Conservation (phyloP, 2,329 filamentous ascomycete species). For the Spiromastix sp. region DNA sequence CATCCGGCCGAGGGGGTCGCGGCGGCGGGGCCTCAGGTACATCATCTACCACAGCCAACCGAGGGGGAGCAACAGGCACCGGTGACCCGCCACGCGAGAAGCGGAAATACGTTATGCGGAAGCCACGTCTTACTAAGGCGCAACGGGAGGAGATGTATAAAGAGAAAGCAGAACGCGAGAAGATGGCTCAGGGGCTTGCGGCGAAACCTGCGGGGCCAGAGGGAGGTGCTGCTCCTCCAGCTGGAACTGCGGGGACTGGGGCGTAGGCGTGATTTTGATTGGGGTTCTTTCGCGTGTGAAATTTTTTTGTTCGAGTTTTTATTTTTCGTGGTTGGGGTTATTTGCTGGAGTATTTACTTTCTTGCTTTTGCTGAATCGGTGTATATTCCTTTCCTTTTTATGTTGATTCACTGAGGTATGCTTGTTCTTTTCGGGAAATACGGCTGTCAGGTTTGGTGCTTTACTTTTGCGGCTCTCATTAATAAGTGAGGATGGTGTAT, state of each 20-base stretch:
- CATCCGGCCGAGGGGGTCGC: conserved; percentile 3
- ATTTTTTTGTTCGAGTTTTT: background rate
- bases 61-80: conserved; percentile 2
- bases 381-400: background rate
- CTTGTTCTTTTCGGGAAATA: background rate
- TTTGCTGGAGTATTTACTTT: background rate
- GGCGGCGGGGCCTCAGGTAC: conserved; percentile 3
- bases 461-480: no score
- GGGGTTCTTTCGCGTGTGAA: background rate
- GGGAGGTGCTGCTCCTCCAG: background rate
- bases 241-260: conserved; percentile 17
- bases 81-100: conserved; percentile 2
- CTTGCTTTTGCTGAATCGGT: background rate
- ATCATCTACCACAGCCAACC: background rate
- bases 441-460: no score
- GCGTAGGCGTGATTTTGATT: background rate
- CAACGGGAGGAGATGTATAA: conserved; percentile 10
- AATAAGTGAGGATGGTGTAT: no score
- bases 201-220: conserved; percentile 2
- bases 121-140: conserved; percentile 13
- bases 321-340: background rate
- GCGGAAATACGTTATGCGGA: conserved; percentile 6
- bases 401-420: background rate
- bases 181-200: conserved; percentile 9
- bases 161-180: conserved; percentile 12